Evolutionary conservation across 2,329 filamentous ascomycete genomes (phyloP).

Genomic region (Penicillium sp.): DNA sequence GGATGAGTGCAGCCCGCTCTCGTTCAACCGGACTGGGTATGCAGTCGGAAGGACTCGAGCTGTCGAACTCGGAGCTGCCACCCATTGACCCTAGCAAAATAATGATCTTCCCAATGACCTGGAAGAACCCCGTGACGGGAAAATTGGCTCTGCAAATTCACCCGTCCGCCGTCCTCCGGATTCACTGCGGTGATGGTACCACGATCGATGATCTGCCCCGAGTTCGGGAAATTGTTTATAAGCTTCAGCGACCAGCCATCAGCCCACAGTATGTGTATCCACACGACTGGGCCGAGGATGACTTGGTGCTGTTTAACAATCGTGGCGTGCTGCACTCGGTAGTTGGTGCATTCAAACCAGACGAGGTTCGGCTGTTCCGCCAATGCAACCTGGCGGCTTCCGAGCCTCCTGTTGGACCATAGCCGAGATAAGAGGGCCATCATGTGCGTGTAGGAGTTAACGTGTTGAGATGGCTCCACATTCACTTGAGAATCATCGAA

Average conservation of each 20-base stretch:
- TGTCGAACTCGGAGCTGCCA: slow-evolving; percentile 62
- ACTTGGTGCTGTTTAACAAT: slow-evolving; percentile 78
- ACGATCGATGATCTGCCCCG: slow-evolving; percentile 68
- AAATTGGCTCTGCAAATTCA: slow-evolving; percentile 72
- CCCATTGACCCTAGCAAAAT: slow-evolving; percentile 66
- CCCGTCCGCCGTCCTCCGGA: slow-evolving; percentile 68
- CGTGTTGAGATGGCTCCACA: not conserved
- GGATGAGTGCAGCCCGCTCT: slow-evolving; percentile 72
- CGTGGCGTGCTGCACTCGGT: slow-evolving; percentile 73
- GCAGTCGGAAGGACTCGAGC: slow-evolving; percentile 65
- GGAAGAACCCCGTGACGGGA: slow-evolving; percentile 73
- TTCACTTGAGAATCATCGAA: not conserved
- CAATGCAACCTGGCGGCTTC: slow-evolving; percentile 73
- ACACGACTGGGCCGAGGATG: slow-evolving; percentile 76
- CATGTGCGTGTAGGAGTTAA: not conserved
- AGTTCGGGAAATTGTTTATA: slow-evolving; percentile 71
- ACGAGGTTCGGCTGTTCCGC: slow-evolving; percentile 73
- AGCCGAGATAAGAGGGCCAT: not conserved
- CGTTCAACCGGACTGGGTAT: slow-evolving; percentile 71
- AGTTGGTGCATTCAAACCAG: slow-evolving; percentile 70
- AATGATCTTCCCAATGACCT: slow-evolving; percentile 73
- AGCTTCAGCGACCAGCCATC: slow-evolving; percentile 71
- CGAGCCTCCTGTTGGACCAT: slow-evolving; percentile 20
- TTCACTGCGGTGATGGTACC: slow-evolving; percentile 66
- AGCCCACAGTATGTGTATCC: slow-evolving; percentile 68